Evolutionary conservation across 2,329 filamentous ascomycete genomes (phyloP), one percentile per base, ranked within the genome.

Genomic region (Ceratocystis albifundus): DNA sequence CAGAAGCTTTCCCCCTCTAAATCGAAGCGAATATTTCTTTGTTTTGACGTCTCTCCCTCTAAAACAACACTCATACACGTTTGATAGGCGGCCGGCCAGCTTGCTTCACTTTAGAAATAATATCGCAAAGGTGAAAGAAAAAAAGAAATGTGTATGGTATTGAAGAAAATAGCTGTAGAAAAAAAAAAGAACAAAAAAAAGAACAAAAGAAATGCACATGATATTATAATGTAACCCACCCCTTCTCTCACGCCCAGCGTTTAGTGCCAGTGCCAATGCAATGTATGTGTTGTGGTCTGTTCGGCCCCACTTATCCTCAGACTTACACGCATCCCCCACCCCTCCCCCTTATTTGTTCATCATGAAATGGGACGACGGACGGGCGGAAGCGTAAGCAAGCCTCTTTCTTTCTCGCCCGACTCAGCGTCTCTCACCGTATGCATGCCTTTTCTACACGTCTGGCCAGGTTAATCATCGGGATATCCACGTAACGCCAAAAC

Each of bases 381-480:
- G 32, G 46, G 46, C 5, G 46, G 46, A 7, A 28, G 20, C 2
- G 22, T 15, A n/a, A n/a, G n/a, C 15, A 15, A 6, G 12, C 10
- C n/a, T 17, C n/a, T 57, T 22, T 25, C 20, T 55, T 5, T 30
- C 8, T 25, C 50, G 3, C 25, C 22, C 20, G 8, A 25, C 15
- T 4, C 10, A 10, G 10, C 8, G 3, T 41, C 36, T 41, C 25
- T 62, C 46, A 67, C 41, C 46, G 48, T 48, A 63, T 57, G 22
- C 64, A 45, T 36, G 46, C 28, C 15, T 46, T 61, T 41, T 67
- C 66, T 5, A 69, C n/a, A 48, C 57, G 53, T 55, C 66, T 62
- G 7, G 69, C 66, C 28, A 69, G 59, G 62, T 65, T 67, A 12
- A 69, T 66, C 45, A 68, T 66, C 8, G 69, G 69, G 28, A 63